Percentiles rank a stretch among this genome's conserved stretches.
phyloP scores from a whole-genome alignment of 2,329 filamentous ascomycete genomes.

The Clarireedia hainanense region DNA sequence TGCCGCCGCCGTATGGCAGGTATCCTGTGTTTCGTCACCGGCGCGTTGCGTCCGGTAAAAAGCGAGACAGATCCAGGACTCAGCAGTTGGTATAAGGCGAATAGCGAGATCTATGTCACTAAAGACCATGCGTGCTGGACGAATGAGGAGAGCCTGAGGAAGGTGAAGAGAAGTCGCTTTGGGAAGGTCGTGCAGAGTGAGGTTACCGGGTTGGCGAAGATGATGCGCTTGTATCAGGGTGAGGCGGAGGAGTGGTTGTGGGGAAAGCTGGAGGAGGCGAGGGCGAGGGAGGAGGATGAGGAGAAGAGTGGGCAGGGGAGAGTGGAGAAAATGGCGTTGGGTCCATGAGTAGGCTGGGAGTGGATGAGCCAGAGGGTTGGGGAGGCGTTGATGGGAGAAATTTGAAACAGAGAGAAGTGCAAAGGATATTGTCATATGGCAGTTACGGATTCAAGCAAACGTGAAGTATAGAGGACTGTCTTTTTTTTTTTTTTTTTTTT shows the following conservation, averaged over 20 bases:
- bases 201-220: constrained; percentile 41
- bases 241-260: constrained; percentile 46
- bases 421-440: too few relatives aligned
- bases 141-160: constrained; percentile 50
- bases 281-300: neutral
- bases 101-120: constrained; percentile 73
- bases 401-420: too few relatives aligned
- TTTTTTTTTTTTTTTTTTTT: too few relatives aligned
- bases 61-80: constrained; percentile 69
- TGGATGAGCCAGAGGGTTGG: constrained; percentile 23
- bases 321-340: neutral
- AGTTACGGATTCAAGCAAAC: too few relatives aligned
- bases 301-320: neutral
- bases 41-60: constrained; percentile 67
- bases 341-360: neutral
- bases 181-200: constrained; percentile 48
- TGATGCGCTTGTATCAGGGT: constrained; percentile 47
- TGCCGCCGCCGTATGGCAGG: constrained; percentile 62
- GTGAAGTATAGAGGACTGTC: too few relatives aligned
- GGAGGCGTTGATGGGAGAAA: too few relatives aligned
- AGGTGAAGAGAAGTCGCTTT: constrained; percentile 53
- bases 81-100: constrained; percentile 74
- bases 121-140: constrained; percentile 69
- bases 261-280: constrained; percentile 11
- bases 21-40: constrained; percentile 75